Conservation (phyloP, 768 basidiomycete species). For the Podaxis sp. region DNA sequence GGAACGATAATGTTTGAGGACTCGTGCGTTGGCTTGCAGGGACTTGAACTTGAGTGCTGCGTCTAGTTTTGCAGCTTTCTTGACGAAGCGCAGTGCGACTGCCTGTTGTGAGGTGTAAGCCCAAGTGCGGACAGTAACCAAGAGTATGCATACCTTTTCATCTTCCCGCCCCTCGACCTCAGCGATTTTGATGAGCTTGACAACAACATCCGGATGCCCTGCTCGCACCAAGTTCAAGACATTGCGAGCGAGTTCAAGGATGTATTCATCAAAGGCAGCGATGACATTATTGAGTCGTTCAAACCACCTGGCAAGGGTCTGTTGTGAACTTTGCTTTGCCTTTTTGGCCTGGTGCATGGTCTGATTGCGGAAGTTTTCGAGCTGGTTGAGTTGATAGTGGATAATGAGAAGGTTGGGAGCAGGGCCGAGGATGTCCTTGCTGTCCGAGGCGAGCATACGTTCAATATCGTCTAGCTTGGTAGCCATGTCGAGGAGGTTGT, state of each 20-base stretch:
- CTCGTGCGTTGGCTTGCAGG: conserved; percentile 88
- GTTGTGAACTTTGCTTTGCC: conserved; percentile 63
- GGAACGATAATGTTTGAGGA: conserved; percentile 93
- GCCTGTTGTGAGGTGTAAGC: conserved; percentile 50
- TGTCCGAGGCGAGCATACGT: conserved; percentile 73
- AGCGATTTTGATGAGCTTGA: conserved; percentile 89
- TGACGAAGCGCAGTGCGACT: conserved; percentile 90
- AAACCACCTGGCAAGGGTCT: conserved; percentile 77
- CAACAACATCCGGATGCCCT: conserved; percentile 83
- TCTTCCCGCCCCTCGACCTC: conserved; percentile 93
- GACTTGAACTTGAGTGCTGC: conserved; percentile 93
- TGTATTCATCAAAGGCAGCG: conserved; percentile 81
- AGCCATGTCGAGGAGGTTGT: conserved; percentile 91
- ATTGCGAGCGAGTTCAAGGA: conserved; percentile 74
- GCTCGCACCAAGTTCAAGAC: conserved; percentile 77
- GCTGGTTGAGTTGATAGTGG: conserved; percentile 88
- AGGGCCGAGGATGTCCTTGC: conserved; percentile 77
- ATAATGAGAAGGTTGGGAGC: conserved; percentile 87
- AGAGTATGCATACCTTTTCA: conserved; percentile 66
- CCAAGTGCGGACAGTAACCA: conserved; percentile 3
- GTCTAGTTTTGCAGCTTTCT: conserved; percentile 90
- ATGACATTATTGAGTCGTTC: conserved; percentile 82
- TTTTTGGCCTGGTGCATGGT: conserved; percentile 93
- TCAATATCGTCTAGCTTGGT: conserved; percentile 78
- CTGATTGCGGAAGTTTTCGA: conserved; percentile 92